Percentiles rank a stretch among this genome's conserved stretches.
Evolutionary conservation across 1,284 basidiomycete genomes (phyloP).

Genomic region (Boletus mariae): DNA sequence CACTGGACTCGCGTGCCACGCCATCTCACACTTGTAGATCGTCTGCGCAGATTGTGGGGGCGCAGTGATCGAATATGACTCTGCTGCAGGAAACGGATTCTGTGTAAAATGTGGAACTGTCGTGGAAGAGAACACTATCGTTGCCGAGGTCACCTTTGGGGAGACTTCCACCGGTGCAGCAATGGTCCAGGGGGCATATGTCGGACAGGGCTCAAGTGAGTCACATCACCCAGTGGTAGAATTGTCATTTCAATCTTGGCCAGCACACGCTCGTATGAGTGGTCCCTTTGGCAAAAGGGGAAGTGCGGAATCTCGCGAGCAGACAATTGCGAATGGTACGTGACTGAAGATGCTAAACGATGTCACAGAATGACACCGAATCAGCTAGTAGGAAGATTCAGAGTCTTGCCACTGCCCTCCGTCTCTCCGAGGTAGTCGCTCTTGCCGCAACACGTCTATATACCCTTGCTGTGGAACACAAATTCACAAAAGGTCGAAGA

Average conservation of each 20-base stretch:
- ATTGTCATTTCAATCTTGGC: slow-evolving; percentile 2
- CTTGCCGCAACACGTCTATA: slow-evolving; percentile 86
- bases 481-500: slow-evolving; percentile 90
- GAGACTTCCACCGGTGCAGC: slow-evolving; percentile 92
- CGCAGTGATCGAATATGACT: slow-evolving; percentile 78
- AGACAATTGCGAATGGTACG: slow-evolving; percentile 85
- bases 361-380: slow-evolving; percentile 1
- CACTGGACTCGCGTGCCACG: neutral
- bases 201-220: slow-evolving; percentile 90
- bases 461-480: slow-evolving; percentile 90
- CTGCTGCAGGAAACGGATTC: slow-evolving; percentile 78
- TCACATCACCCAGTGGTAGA: slow-evolving; percentile 18
- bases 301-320: slow-evolving; percentile 76
- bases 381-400: slow-evolving; percentile 80
- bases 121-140: slow-evolving; percentile 92
- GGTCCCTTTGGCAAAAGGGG: slow-evolving; percentile 79
- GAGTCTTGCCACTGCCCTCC: slow-evolving; percentile 74
- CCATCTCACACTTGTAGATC: slow-evolving; percentile 31
- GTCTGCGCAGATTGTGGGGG: slow-evolving; percentile 72
- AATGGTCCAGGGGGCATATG: slow-evolving; percentile 92
- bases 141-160: slow-evolving; percentile 91
- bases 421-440: slow-evolving; percentile 76
- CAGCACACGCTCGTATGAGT: slow-evolving; percentile 76
- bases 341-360: neutral
- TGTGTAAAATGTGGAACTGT: slow-evolving; percentile 86